A percentile compares a stretch with the other conserved stretches of the same genome.
These are phyloP conservation scores for Pterocarpus santalinus DNA, from an alignment of 306 rosid genomes.

Conservation along the genomic window DNA sequence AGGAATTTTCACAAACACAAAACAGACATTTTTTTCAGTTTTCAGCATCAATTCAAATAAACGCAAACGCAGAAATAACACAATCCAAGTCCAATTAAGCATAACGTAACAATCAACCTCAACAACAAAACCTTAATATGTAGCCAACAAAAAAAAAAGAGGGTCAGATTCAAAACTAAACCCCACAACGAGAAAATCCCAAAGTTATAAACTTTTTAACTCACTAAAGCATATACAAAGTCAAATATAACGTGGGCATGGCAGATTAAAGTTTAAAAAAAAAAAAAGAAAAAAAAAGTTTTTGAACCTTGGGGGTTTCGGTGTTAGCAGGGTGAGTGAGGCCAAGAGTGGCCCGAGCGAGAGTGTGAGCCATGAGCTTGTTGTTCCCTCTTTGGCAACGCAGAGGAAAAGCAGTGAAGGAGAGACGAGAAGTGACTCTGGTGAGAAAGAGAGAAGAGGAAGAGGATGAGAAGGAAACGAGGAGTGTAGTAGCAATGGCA, in stretches of 20 bases:
- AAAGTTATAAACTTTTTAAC: not conserved
- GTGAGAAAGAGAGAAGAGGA: slow-evolving; percentile 55
- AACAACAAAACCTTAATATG: not conserved
- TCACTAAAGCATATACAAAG: not conserved
- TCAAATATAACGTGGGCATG: slow-evolving; percentile 24
- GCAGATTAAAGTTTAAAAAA: not conserved
- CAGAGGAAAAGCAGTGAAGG: slow-evolving; percentile 53
- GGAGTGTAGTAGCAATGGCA: slow-evolving; percentile 51
- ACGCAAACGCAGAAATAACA: not conserved
- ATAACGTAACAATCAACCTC: slow-evolving; percentile 1
- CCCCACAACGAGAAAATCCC: slow-evolving; percentile 30
- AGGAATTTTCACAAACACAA: slow-evolving; percentile 59
- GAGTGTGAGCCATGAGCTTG: slow-evolving; percentile 78
- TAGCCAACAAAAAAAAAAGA: not conserved
- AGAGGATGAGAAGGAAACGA: slow-evolving; percentile 45
- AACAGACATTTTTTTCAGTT: slow-evolving; percentile 16
- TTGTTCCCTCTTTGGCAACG: slow-evolving; percentile 48
- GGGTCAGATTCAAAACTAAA: not conserved
- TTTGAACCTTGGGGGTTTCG: slow-evolving; percentile 70
- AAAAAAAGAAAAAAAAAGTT: too few relatives aligned
- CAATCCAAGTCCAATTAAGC: slow-evolving; percentile 31
- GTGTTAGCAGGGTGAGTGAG: slow-evolving; percentile 74
- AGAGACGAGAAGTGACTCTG: slow-evolving; percentile 52
- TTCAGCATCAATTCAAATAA: slow-evolving; percentile 46
- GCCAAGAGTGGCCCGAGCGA: slow-evolving; percentile 84